Conservation (phyloP, 2,329 filamentous ascomycete genomes). For the Paracamarosporium sp. region DNA sequence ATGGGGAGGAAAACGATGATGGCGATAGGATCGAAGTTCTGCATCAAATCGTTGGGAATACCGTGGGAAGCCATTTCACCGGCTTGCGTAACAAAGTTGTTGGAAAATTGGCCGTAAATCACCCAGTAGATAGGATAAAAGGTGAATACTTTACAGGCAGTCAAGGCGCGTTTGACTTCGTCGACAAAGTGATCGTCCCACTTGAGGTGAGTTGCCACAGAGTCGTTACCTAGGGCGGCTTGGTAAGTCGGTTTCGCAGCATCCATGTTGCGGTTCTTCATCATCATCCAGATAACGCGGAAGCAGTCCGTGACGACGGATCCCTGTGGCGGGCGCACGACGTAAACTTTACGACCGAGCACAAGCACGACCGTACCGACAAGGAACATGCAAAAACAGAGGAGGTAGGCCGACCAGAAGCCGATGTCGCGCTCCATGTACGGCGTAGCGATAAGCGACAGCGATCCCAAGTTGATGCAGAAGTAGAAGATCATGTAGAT, state of each 20-base stretch:
- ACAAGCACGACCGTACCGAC: slow-evolving; percentile 64
- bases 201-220: slow-evolving; percentile 43
- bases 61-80: slow-evolving; percentile 53
- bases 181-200: slow-evolving; percentile 78
- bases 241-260: slow-evolving; percentile 73
- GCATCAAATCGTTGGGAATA: slow-evolving; percentile 57
- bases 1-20: slow-evolving; percentile 57
- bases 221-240: slow-evolving; percentile 55
- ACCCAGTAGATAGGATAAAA: slow-evolving; percentile 58
- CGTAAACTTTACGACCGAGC: slow-evolving; percentile 45
- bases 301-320: slow-evolving; percentile 56
- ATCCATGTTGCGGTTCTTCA: slow-evolving; percentile 62
- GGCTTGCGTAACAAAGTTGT: slow-evolving; percentile 55
- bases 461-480: slow-evolving; percentile 75
- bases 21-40: slow-evolving; percentile 55
- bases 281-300: slow-evolving; percentile 65
- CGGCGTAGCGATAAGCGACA: slow-evolving; percentile 72
- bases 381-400: slow-evolving; percentile 71
- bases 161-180: slow-evolving; percentile 70
- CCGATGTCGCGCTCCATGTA: slow-evolving; percentile 74
- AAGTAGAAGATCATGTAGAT: slow-evolving; percentile 72
- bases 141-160: slow-evolving; percentile 72
- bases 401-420: slow-evolving; percentile 72
- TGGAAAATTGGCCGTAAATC: slow-evolving; percentile 50
- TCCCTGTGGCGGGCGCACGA: slow-evolving; percentile 48